These are phyloP conservation scores for Gelatoporia subvermispora DNA, from an alignment of 768 basidiomycete genomes.

Conservation along the genomic window DNA sequence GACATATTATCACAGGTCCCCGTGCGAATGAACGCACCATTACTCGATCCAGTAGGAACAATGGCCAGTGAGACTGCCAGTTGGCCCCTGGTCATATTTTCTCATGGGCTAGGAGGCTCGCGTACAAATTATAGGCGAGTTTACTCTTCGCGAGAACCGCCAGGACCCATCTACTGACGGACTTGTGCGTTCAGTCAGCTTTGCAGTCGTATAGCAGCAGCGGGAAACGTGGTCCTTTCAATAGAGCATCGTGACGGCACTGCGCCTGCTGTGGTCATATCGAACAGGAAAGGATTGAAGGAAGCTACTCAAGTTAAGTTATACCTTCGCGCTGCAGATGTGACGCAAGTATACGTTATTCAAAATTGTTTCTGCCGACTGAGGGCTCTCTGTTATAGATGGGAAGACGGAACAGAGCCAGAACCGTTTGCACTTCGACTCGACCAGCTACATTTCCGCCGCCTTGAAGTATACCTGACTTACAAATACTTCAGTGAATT, in stretches of 20 bases:
- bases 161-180: not conserved
- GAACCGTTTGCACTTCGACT: constrained; percentile 45
- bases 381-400: constrained; percentile 9
- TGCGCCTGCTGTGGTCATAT: constrained; percentile 38
- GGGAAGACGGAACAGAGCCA: constrained; percentile 23
- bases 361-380: not conserved
- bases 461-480: constrained; percentile 61
- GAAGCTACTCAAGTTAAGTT: constrained; percentile 26
- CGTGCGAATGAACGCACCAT: constrained; percentile 10
- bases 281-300: constrained; percentile 19
- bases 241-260: constrained; percentile 85
- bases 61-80: constrained; percentile 17
- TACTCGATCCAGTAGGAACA: constrained; percentile 10
- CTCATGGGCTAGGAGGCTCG: constrained; percentile 77
- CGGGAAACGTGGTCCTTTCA: constrained; percentile 77
- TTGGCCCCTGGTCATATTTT: constrained; percentile 82
- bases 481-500: constrained; percentile 56
- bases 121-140: constrained; percentile 62
- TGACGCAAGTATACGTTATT: constrained; percentile 38
- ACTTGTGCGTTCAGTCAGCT: constrained; percentile 46
- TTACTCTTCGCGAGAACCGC: not conserved
- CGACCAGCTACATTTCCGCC: constrained; percentile 68
- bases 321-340: constrained; percentile 54
- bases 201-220: constrained; percentile 67
- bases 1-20: constrained; percentile 14